Conservation (phyloP, 2,329 filamentous ascomycete genomes). For the Ophiostoma piceae region DNA sequence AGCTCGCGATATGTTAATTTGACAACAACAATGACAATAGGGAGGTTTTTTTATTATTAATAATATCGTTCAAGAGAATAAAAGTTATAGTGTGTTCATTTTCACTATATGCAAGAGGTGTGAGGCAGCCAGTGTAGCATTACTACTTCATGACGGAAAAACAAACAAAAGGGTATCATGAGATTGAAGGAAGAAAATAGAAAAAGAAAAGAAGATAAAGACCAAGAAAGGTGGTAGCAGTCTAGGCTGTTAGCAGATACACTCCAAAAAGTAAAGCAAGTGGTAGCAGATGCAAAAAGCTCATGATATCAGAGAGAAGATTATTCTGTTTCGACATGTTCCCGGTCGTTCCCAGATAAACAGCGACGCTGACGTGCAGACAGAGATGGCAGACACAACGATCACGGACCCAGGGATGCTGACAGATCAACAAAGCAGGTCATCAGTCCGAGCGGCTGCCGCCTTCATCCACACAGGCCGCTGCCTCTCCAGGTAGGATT, state of each 20-base stretch:
- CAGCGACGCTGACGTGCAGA: constrained; percentile 29
- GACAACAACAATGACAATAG: background rate
- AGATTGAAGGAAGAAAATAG: background rate
- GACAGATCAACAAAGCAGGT: background rate
- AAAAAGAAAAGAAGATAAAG: background rate
- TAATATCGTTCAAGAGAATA: no score
- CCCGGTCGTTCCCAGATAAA: constrained; percentile 26
- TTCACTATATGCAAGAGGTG: background rate
- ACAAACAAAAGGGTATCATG: constrained; percentile 13
- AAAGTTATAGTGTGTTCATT: no score
- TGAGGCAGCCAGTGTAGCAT: background rate
- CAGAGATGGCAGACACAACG: background rate
- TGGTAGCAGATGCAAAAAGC: background rate
- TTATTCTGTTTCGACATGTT: constrained; percentile 40
- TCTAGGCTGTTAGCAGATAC: background rate
- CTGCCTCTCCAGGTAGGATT: constrained; percentile 32
- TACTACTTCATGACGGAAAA: background rate
- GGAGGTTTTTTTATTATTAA: no score
- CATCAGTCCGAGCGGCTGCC: background rate
- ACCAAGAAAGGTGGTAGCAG: background rate
- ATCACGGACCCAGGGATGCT: background rate
- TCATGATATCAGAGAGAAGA: constrained; percentile 46
- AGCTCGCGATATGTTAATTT: background rate
- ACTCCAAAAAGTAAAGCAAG: background rate
- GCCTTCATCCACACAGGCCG: background rate